A percentile compares a stretch with the other conserved stretches of the same genome.
phyloP scores from a whole-genome alignment of 345 rosid species.

The Populus pruinosa region DNA sequence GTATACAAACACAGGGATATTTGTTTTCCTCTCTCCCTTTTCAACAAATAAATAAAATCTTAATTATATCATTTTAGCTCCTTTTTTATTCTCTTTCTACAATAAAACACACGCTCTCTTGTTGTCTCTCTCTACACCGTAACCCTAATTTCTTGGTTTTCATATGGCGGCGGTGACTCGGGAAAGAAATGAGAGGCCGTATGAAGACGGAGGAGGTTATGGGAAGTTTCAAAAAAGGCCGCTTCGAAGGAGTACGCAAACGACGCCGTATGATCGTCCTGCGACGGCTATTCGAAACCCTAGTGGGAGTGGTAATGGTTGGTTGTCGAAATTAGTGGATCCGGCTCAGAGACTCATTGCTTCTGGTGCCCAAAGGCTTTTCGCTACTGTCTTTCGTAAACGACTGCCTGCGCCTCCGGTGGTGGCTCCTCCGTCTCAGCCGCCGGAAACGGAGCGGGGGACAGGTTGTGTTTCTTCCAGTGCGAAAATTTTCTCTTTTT shows the following conservation, averaged over 20 bases:
- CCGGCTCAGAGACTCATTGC: slow-evolving; percentile 81
- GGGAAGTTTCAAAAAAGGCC: slow-evolving; percentile 75
- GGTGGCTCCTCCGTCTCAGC: slow-evolving; percentile 28
- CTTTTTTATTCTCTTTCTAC: not conserved
- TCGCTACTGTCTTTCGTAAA: slow-evolving; percentile 67
- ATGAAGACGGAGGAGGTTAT: slow-evolving; percentile 23
- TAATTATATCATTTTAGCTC: not conserved
- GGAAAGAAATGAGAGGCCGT: slow-evolving; percentile 14
- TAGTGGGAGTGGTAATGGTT: slow-evolving; percentile 40
- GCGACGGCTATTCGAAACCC: slow-evolving; percentile 44
- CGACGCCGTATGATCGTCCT: slow-evolving; percentile 82
- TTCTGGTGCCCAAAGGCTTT: slow-evolving; percentile 72
- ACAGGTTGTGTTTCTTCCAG: slow-evolving; percentile 28
- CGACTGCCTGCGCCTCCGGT: slow-evolving; percentile 47
- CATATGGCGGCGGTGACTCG: slow-evolving; percentile 28
- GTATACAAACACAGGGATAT: not conserved
- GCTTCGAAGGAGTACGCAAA: slow-evolving; percentile 37
- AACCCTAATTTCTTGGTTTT: slow-evolving; percentile 6
- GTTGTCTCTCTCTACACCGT: not conserved
- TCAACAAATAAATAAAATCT: slow-evolving; percentile 17
- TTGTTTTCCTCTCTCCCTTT: not conserved
- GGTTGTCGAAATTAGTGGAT: slow-evolving; percentile 86
- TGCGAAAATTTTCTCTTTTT: not conserved
- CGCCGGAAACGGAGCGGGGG: slow-evolving; percentile 44
- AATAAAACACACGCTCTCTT: not conserved